Evolutionary conservation across 2,329 filamentous ascomycete genomes (phyloP), one percentile per base, ranked within the genome.

Genomic region (Fusarium marasasianum): DNA sequence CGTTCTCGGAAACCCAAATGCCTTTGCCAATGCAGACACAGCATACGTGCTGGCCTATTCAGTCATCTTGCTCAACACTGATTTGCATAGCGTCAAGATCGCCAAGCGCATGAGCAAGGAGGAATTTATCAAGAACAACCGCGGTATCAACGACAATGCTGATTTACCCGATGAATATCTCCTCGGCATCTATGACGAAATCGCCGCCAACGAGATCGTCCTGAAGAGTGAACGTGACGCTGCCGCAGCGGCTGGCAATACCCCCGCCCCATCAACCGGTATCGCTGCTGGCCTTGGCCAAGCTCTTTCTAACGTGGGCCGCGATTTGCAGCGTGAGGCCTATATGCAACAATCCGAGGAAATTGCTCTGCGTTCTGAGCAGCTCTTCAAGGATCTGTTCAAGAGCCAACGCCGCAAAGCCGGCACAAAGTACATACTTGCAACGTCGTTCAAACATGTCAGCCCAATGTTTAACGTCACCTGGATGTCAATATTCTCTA

Each of bases 401-500:
- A 92, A 94, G 78, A 95, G 94, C 57, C 96, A 99, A 82, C 91
- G 94, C 56, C 92, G 91, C 78, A 96, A 93, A 75, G 81, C 89
- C 80, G 84, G 91, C 82, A 78, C 92, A 87, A 83, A 91, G 86
- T 99, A 96, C 82, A 97, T 99, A 62, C 93, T 94, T 3, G 96
- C 96, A 8, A 96, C 94, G 4, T 98, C 95, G 0, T 95, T 94
- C 81, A 96, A 94, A 77, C 96, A 99, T 81, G 93, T 98, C 56
- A 96, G 96, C 0, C 95, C 96, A 2, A 99, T 99, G 96, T 98
- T 99, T 80, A 95, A 98, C 78, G 95, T 98, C 31, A 97, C 95
- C 0, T 99, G 96, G 96, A 99, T 98, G 96, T 98, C 96, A 15
- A 97, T 98, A 82, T 93, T 99, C 79, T 98, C 96, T 10, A 95